These are phyloP conservation scores for Saturnispora sanitii DNA, from an alignment of 805 yeast genomes.

Conservation along the genomic window DNA sequence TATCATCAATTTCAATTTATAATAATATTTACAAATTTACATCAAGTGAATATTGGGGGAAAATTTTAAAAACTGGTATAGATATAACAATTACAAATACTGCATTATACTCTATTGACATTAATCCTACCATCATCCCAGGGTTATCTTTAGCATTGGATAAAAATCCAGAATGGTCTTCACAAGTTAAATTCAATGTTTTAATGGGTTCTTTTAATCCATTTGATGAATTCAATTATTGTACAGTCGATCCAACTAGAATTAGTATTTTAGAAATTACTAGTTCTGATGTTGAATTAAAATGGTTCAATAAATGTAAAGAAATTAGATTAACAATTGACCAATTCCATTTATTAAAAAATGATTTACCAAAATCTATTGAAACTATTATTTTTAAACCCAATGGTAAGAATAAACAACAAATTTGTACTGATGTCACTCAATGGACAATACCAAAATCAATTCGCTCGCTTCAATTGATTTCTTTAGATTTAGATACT, in stretches of 20 bases:
- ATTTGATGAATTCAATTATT: neutral
- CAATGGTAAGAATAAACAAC: neutral
- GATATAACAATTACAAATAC: conserved; percentile 1
- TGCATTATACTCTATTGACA: conserved; percentile 3
- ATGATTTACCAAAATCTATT: neutral
- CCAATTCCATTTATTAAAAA: neutral
- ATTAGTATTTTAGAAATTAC: conserved; percentile 2
- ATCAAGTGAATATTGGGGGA: neutral
- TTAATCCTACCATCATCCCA: conserved; percentile 5
- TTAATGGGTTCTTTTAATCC: conserved; percentile 3
- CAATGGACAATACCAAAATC: conserved; percentile 3
- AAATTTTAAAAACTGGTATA: neutral
- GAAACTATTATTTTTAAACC: conserved; percentile 4
- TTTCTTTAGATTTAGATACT: conserved; percentile 2
- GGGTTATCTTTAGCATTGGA: neutral
- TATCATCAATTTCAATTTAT: conserved; percentile 1
- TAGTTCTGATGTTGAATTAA: neutral
- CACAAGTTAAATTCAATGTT: neutral
- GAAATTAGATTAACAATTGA: conserved; percentile 1
- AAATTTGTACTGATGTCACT: neutral
- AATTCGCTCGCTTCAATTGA: conserved; percentile 4
- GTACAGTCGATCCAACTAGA: neutral
- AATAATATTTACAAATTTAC: conserved; percentile 5
- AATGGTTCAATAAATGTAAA: neutral
- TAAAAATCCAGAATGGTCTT: neutral